phyloP scores from a whole-genome alignment of 495 filamentous ascomycete species.

The Amniculicola lignicola region DNA sequence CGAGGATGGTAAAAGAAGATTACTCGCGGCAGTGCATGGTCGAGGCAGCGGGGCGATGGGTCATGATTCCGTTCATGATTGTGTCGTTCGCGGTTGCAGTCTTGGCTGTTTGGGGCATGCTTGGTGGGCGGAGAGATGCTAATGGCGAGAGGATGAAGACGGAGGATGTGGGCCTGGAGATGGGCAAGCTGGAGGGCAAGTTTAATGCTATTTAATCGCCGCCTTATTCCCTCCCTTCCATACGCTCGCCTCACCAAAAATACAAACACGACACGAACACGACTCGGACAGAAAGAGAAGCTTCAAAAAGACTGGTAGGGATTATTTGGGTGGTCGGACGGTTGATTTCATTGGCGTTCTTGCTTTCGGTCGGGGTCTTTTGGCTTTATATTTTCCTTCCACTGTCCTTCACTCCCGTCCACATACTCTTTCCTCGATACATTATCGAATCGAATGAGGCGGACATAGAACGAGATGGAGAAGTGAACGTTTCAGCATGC shows the following conservation, averaged over 20 bases:
- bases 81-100: background rate
- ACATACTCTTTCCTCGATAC: no score
- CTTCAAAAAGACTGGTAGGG: no score
- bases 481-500: no score
- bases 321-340: no score
- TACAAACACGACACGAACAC: no score
- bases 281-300: no score
- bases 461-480: no score
- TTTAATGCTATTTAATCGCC: slow-evolving; percentile 19
- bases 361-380: no score
- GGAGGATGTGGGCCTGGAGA: slow-evolving; percentile 15
- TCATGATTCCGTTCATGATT: slow-evolving; percentile 29
- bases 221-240: background rate
- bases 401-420: no score
- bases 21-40: slow-evolving; percentile 15
- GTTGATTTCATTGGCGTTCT: no score
- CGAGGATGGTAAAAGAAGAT: slow-evolving; percentile 15
- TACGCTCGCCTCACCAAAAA: background rate
- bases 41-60: slow-evolving; percentile 18
- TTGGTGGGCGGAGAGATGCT: slow-evolving; percentile 6
- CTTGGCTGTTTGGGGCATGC: slow-evolving; percentile 4
- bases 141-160: slow-evolving; percentile 17
- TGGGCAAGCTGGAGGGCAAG: slow-evolving; percentile 29
- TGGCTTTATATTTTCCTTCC: no score
- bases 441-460: no score